Conservation (phyloP, 208 protist species). For the Wallacemonas collosoma region DNA sequence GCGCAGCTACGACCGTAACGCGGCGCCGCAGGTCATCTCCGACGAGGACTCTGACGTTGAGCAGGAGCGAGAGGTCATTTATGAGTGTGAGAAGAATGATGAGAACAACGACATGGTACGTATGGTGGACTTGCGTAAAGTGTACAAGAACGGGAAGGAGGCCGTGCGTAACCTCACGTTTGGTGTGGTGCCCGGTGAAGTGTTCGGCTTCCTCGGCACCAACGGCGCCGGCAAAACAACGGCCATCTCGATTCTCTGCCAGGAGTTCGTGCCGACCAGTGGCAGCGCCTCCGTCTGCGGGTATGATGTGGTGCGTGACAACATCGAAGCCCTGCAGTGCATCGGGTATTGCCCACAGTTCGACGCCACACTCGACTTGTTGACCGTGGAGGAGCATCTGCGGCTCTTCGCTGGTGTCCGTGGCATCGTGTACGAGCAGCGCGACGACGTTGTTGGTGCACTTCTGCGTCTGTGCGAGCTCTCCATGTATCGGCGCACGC, state of each 20-base stretch:
- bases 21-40: constrained; percentile 12
- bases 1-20: constrained; percentile 14
- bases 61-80: constrained; percentile 17
- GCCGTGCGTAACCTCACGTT: constrained; percentile 59
- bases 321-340: constrained; percentile 45
- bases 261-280: constrained; percentile 50
- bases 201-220: constrained; percentile 74
- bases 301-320: constrained; percentile 49
- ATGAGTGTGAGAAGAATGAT: constrained; percentile 10
- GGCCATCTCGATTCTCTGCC: constrained; percentile 67
- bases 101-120: constrained; percentile 45
- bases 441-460: constrained; percentile 10
- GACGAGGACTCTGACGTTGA: constrained; percentile 36
- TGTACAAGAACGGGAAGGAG: constrained; percentile 44
- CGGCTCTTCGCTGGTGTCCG: constrained; percentile 72
- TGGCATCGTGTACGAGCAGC: constrained; percentile 28
- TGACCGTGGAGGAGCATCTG: constrained; percentile 95
- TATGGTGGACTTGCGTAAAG: constrained; percentile 54
- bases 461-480: constrained; percentile 25
- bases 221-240: constrained; percentile 86
- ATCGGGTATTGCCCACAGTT: constrained; percentile 97
- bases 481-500: constrained; percentile 20
- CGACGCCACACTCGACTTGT: constrained; percentile 90
- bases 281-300: constrained; percentile 50
- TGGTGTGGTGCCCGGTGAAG: constrained; percentile 57